Conservation (phyloP, 2,329 filamentous ascomycete species). For the Sporothrix phasma region DNA sequence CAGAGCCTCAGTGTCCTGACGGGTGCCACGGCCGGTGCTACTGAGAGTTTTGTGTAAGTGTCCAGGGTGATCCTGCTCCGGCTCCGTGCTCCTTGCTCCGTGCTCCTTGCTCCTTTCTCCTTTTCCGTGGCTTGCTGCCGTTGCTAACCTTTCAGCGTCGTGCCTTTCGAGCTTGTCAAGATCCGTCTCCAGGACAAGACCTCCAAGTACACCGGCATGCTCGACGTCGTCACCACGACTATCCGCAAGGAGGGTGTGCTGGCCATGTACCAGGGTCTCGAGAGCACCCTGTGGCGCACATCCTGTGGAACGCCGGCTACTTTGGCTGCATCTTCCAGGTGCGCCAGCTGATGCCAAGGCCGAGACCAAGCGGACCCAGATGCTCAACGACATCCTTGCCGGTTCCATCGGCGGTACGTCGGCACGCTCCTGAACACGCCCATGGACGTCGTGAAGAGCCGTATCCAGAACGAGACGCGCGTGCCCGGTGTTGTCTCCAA, state of each 20-base stretch:
- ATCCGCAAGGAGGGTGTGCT: slow-evolving; percentile 43
- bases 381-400: slow-evolving; percentile 78
- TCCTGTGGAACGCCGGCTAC: slow-evolving; percentile 84
- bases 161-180: slow-evolving; percentile 97
- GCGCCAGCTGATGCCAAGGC: slow-evolving; percentile 66
- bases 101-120: neutral
- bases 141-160: slow-evolving; percentile 41
- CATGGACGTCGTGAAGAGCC: slow-evolving; percentile 90
- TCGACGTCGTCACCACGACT: slow-evolving; percentile 70
- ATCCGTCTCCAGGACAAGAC: slow-evolving; percentile 95
- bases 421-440: slow-evolving; percentile 93
- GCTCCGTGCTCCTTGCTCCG: no score
- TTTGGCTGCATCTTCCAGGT: slow-evolving; percentile 99
- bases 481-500: slow-evolving; percentile 73
- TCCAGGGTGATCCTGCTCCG: no score
- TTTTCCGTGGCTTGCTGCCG: neutral
- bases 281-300: slow-evolving; percentile 94
- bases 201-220: slow-evolving; percentile 76
- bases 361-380: slow-evolving; percentile 70
- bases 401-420: slow-evolving; percentile 66
- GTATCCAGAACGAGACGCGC: slow-evolving; percentile 90
- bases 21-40: slow-evolving; percentile 87
- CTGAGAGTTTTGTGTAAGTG: slow-evolving; percentile 64
- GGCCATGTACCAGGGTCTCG: slow-evolving; percentile 91
- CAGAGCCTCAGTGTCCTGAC: slow-evolving; percentile 88